Conservation (phyloP, 2,329 filamentous ascomycete genomes). For the Claviceps digitariae region DNA sequence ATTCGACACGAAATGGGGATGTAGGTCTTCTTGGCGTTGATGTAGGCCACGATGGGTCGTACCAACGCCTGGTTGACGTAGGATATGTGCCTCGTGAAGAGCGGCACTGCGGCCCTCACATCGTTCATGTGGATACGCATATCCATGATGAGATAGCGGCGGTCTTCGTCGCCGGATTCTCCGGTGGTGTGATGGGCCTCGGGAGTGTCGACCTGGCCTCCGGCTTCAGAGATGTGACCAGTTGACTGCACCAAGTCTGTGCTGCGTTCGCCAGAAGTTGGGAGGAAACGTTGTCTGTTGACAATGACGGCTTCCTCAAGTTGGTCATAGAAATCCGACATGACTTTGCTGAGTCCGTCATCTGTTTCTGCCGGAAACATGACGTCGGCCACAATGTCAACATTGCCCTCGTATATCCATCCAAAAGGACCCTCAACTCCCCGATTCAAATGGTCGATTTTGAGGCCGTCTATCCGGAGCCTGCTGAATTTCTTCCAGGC, state of each 20-base stretch:
- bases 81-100: constrained; percentile 83
- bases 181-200: constrained; percentile 6
- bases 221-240: constrained; percentile 20
- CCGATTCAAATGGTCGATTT: constrained; percentile 89
- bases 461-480: constrained; percentile 81
- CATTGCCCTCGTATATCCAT: constrained; percentile 95
- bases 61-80: constrained; percentile 95
- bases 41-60: constrained; percentile 92
- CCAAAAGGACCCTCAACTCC: constrained; percentile 89
- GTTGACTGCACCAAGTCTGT: constrained; percentile 15
- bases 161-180: constrained; percentile 38
- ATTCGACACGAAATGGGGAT: constrained; percentile 92
- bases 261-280: constrained; percentile 25
- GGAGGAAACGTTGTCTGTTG: constrained; percentile 52
- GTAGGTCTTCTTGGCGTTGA: constrained; percentile 88
- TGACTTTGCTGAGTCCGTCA: constrained; percentile 81
- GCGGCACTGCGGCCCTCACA: constrained; percentile 79
- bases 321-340: constrained; percentile 94
- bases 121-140: constrained; percentile 91
- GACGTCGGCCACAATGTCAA: constrained; percentile 91
- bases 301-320: constrained; percentile 84
- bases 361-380: constrained; percentile 85
- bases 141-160: constrained; percentile 82
- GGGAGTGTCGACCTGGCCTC: constrained; percentile 6
- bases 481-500: constrained; percentile 95